Base-by-base conservation (phyloP, 2,329 filamentous ascomycete species). In the Alternaria ventricosa region DNA sequence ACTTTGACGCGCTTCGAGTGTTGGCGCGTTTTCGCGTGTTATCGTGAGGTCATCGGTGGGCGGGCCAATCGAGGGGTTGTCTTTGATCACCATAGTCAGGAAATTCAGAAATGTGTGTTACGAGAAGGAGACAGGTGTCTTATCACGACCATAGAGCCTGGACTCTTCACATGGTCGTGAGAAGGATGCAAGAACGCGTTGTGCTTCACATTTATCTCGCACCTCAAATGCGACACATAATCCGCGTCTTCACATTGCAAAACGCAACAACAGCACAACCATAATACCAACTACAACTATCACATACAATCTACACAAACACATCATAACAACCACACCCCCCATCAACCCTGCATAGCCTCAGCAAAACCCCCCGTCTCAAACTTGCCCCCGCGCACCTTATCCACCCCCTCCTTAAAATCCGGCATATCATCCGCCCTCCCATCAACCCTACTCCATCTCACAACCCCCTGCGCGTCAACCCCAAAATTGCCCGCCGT, bases 401-500 rank as follows among this genome's bases (percentile, higher is more conserved):
- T 61, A 72, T 78, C 30, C 85, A 76, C 33, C 77, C 85, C 69
- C 25, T 84, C 81, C 56, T 81, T 81, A 67, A 89, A 86, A 69
- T 88, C 83, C 5, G 85, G 80, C 18, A 89, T 67, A 63, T 89
- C 85, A 72, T 86, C 85, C 27, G 87, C 84, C 23, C 83, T 81
- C 56, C 70, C 12, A 83, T 82, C 63, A 30, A 84, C 78, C 59
- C 82, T 79, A 5, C 79, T 81, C 87, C 87, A 90, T 57, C 79
- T 81, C 4, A 90, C 83, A 12, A 80, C 71, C 3, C 87, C 87
- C 27, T 82, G 75, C 6, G 71, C 72, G 73, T 89, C 87, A 27
- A 90, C 79, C 3, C 86, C 89, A 79, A 89, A 93, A 27, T 86
- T 87, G 27, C 90, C 90, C 49, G 86, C 83, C 25, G 82, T 90